phyloP scores from a whole-genome alignment of 805 yeast species.

The Schwanniomyces yamadae region DNA sequence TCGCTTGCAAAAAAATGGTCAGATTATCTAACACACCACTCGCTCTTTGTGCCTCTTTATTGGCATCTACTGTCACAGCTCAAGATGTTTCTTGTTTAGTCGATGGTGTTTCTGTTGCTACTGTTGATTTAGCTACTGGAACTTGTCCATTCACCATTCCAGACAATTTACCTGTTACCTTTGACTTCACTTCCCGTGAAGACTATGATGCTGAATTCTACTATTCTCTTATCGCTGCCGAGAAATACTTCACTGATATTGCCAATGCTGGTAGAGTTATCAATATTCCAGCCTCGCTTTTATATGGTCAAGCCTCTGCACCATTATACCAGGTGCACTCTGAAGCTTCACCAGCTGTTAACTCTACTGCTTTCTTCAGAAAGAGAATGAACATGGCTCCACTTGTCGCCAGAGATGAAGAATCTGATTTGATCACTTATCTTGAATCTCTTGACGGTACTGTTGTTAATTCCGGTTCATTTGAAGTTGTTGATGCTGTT shows the following conservation, averaged over 20 bases:
- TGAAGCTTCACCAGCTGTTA: conserved; percentile 27
- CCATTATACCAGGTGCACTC: conserved; percentile 31
- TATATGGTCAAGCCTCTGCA: conserved; percentile 21
- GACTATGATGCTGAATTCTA: conserved; percentile 36
- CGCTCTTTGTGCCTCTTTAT: conserved; percentile 14
- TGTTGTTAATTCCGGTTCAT: conserved; percentile 16
- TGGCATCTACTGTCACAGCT: conserved; percentile 28
- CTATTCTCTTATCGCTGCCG: conserved; percentile 25
- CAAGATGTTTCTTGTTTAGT: conserved; percentile 37
- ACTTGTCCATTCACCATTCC: conserved; percentile 39
- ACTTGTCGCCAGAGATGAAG: conserved; percentile 31
- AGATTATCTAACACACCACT: conserved; percentile 10
- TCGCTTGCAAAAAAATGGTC: conserved; percentile 11
- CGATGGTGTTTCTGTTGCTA: conserved; percentile 30
- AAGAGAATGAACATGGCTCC: conserved; percentile 30
- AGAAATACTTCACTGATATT: conserved; percentile 35
- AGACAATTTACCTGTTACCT: conserved; percentile 18
- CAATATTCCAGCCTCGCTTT: conserved; percentile 28
- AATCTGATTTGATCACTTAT: conserved; percentile 20
- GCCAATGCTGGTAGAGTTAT: conserved; percentile 33
- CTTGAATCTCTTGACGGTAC: conserved; percentile 27
- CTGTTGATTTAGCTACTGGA: conserved; percentile 42
- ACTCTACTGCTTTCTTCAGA: conserved; percentile 42
- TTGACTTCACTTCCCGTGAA: conserved; percentile 25
- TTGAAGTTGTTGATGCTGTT: conserved; percentile 13